Evolutionary conservation across 2,329 filamentous ascomycete species (phyloP), one percentile per base, ranked within the genome.

Genomic region (Colletotrichum sp.): DNA sequence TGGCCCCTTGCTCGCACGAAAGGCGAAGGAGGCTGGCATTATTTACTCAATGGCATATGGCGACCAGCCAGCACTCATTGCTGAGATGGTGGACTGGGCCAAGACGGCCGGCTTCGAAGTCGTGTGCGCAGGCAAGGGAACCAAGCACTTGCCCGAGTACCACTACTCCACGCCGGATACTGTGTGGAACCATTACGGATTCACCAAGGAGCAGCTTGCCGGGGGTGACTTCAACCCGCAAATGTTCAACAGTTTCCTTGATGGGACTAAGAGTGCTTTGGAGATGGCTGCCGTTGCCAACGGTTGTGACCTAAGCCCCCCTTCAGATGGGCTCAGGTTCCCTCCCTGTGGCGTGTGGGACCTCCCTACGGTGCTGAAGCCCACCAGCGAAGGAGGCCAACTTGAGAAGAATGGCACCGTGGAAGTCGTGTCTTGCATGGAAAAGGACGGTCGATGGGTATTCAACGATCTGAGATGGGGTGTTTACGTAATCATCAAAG

Each of bases 271-370:
- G 78, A 85, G 83, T 3, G 85, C 86, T 1, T 79, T 88, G 7
- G 86, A 88, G 78, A 88, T 88, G 87, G 85, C 87, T 6, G 87
- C 87, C 15, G 87, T 88, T 1, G 84, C 87, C 7, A 88, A 88
- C 71, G 85, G 85, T 16, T 88, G 86, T 77, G 83, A 85, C 74
- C 80, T 88, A 26, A 82, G 79, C 10, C 85, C 86, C 15, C 87
- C 86, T 0, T 81, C 81, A 8, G 78, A 84, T 39, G 86, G 86
- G 12, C 80, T 88, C 7, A 79, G 82, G 13, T 88, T 88, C 72
- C 86, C 87, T 10, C 86, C 87, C 5, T 87, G 86, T 71, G 85
- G 85, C 7, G 82, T 83, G 1, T 84, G 85, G 78, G 86, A 88
- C 76, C 78, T 88, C 18, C 85, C 87, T 2, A 78, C 82, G 15